Conservation (phyloP, 495 filamentous ascomycete genomes). For the Penicillium manginii region DNA sequence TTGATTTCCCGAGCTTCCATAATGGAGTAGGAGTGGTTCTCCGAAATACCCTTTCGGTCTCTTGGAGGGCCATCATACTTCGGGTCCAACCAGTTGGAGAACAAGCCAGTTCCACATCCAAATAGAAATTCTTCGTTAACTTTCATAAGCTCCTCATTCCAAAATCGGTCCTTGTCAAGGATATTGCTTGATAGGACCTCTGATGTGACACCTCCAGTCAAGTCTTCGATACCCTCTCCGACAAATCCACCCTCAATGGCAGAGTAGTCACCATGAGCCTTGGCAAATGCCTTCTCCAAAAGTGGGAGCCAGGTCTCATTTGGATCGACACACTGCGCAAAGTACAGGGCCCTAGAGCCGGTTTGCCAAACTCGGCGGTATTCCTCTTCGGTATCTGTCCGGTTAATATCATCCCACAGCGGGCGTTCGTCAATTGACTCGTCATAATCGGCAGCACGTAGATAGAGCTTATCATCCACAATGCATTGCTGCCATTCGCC, state of each 20-base stretch:
- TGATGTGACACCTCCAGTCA: constrained; percentile 89
- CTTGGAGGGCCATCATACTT: constrained; percentile 40
- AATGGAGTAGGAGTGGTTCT: constrained; percentile 88
- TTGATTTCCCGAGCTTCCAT: constrained; percentile 80
- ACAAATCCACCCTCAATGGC: constrained; percentile 85
- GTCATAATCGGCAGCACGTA: constrained; percentile 82
- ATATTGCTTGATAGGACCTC: constrained; percentile 81
- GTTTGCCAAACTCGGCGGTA: constrained; percentile 77
- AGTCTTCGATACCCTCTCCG: constrained; percentile 88
- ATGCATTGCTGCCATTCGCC: constrained; percentile 92
- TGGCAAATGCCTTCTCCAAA: constrained; percentile 95
- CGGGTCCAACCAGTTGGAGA: constrained; percentile 57
- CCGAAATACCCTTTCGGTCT: constrained; percentile 73
- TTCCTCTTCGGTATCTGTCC: constrained; percentile 74
- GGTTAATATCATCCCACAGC: constrained; percentile 72
- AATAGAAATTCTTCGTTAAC: constrained; percentile 90
- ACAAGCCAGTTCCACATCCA: constrained; percentile 73
- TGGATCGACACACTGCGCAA: constrained; percentile 80
- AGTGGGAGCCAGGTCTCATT: constrained; percentile 96
- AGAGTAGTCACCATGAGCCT: constrained; percentile 86
- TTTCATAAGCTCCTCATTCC: constrained; percentile 81
- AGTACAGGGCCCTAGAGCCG: constrained; percentile 78
- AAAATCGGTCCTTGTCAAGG: constrained; percentile 85
- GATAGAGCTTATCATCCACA: constrained; percentile 84
- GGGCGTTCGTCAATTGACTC: constrained; percentile 67